These are phyloP conservation scores for Paramarasmius palmivorus DNA, from an alignment of 1,284 basidiomycete genomes.

Conservation along the genomic window DNA sequence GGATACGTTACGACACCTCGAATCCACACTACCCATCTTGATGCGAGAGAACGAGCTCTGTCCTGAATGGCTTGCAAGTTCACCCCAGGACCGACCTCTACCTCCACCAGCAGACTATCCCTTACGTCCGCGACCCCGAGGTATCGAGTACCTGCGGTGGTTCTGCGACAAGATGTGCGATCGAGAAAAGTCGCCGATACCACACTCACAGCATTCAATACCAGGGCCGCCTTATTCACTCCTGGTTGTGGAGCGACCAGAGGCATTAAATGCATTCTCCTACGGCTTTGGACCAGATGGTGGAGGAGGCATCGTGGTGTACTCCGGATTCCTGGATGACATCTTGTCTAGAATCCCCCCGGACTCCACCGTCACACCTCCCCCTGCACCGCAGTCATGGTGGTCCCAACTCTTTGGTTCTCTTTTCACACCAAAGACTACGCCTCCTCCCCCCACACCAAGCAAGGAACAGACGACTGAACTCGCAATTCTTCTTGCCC, in stretches of 20 bases:
- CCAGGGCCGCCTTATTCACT: conserved; percentile 86
- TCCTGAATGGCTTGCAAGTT: conserved; percentile 48
- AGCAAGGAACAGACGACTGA: conserved; percentile 80
- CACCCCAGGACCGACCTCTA: conserved; percentile 52
- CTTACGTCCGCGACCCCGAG: conserved; percentile 69
- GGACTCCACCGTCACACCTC: conserved; percentile 21
- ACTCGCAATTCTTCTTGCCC: conserved; percentile 83
- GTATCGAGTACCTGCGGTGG: conserved; percentile 59
- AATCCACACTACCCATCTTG: conserved; percentile 67
- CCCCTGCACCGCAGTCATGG: conserved; percentile 40
- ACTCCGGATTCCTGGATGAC: conserved; percentile 84
- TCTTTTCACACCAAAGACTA: conserved; percentile 32
- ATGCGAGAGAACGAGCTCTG: conserved; percentile 54
- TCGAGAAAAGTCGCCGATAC: conserved; percentile 36
- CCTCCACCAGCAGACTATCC: conserved; percentile 77
- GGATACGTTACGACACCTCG: conserved; percentile 72
- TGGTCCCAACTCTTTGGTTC: conserved; percentile 50
- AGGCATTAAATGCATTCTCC: conserved; percentile 82
- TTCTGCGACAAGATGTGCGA: conserved; percentile 52
- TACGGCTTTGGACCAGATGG: conserved; percentile 91
- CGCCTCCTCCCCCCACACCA: conserved; percentile 50
- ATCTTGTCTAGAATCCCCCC: conserved; percentile 54
- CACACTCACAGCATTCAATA: conserved; percentile 62
- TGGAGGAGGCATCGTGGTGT: conserved; percentile 87
- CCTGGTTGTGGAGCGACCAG: conserved; percentile 79